Evolutionary conservation across 2,329 filamentous ascomycete genomes (phyloP), one percentile per base, ranked within the genome.

Genomic region (Daldinia sp.): DNA sequence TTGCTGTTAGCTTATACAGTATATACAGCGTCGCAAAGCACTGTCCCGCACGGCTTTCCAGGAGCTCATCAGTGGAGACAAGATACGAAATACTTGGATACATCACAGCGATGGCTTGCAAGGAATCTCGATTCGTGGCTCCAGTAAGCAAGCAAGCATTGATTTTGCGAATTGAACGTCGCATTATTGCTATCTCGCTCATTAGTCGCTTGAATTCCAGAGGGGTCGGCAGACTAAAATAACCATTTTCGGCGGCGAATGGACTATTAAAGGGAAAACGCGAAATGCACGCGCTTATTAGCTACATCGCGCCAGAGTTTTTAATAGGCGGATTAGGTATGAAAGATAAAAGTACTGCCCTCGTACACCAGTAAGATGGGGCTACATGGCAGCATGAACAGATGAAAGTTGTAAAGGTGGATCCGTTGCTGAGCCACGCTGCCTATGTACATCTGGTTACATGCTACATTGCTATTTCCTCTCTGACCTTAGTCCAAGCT

Each of bases 261-360:
- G 64, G 64, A 30, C 50, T 39, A 67, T 67, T 59, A 59, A 61
- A 59, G 64, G 60, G 11, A 56, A 50, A 15, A 61, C 64, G 15
- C 64, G 61, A 61, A 49, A 63, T 66, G 56, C 59, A 60, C 60
- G 63, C 60, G 60, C 21, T 19, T 25, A 58, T 41, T 34, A 41
- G 41, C 35, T 62, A 37, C 32, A 13, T 59, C 39, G 53, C 19
- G 39, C 21, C 19, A 45, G 19, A 4, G 7, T 27, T 47, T 52
- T 32, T 48, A 30, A 53, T 62, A 52, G 49, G 41, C 15, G 11
- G 39, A n/a, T n/a, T n/a, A n/a, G 34, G 32, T 62, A 50, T 34
- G 29, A 62, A 23, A 39, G 25, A 2, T 4, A 41, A n/a, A 43
- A 37, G 32, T 37, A 35, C 19, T 7, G 4, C 4, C 1, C 23